Evolutionary conservation across 2,329 filamentous ascomycete genomes (phyloP).

Genomic region (Neofusicoccum parvum): DNA sequence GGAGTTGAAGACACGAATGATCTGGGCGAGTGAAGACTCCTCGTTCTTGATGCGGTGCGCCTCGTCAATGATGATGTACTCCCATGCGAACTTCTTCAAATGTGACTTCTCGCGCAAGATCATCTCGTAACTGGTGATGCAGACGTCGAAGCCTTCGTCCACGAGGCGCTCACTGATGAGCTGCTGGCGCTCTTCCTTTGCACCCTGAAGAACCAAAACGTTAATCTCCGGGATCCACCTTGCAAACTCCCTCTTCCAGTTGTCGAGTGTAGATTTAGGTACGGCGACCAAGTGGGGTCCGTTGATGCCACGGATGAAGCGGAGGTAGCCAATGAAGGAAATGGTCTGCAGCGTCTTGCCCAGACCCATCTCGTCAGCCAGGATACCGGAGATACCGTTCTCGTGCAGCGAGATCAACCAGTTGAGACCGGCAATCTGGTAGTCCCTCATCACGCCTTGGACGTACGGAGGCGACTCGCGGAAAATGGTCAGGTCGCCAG

Average conservation of each 20-base stretch:
- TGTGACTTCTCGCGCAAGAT: conserved; percentile 92
- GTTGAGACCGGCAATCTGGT: conserved; percentile 92
- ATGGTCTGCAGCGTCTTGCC: conserved; percentile 98
- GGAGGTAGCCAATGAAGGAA: conserved; percentile 90
- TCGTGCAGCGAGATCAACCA: conserved; percentile 98
- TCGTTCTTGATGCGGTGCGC: conserved; percentile 99
- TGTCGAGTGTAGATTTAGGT: conserved; percentile 96
- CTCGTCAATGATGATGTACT: conserved; percentile 99
- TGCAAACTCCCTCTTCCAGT: conserved; percentile 94
- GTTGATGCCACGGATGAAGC: conserved; percentile 84
- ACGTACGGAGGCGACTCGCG: conserved; percentile 92
- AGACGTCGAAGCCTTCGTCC: conserved; percentile 95
- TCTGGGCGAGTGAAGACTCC: conserved; percentile 93
- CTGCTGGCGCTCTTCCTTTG: conserved; percentile 86
- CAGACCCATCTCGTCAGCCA: conserved; percentile 98
- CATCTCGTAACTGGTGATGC: conserved; percentile 99
- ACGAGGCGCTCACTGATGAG: conserved; percentile 91
- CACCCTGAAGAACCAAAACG: conserved; percentile 88
- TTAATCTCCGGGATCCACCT: conserved; percentile 96
- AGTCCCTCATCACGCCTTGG: conserved; percentile 88
- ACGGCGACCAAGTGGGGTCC: conserved; percentile 91
- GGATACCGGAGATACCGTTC: conserved; percentile 96
- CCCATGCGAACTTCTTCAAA: conserved; percentile 97
- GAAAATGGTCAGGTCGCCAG: conserved; percentile 81
- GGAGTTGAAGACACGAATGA: conserved; percentile 94